These are phyloP conservation scores for Cotoneaster glaucophyllus DNA, from an alignment of 306 rosid species.

Conservation along the genomic window DNA sequence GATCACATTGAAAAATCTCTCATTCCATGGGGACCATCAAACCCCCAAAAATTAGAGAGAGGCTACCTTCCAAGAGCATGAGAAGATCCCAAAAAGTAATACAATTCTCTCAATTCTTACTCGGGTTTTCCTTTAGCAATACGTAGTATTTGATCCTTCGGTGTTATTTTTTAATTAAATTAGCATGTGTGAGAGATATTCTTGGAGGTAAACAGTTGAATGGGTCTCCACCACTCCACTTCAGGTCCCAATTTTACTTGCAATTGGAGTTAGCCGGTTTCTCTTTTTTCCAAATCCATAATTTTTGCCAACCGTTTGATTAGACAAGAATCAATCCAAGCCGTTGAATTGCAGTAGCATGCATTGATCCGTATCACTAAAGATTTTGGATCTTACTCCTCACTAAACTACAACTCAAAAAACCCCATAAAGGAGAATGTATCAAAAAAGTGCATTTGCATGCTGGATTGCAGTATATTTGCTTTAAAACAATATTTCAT, in stretches of 20 bases:
- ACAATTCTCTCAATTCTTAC: slow-evolving; percentile 37
- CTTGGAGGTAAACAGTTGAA: too few relatives aligned
- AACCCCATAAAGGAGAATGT: slow-evolving; percentile 47
- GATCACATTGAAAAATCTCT: too few relatives aligned
- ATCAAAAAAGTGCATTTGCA: slow-evolving; percentile 31
- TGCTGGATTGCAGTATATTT: slow-evolving; percentile 49
- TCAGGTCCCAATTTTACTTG: not conserved
- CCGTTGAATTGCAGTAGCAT: not conserved
- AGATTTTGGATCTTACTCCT: slow-evolving; percentile 8
- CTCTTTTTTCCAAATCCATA: not conserved
- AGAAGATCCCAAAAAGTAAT: slow-evolving; percentile 78
- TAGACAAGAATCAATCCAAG: not conserved
- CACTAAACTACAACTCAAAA: slow-evolving; percentile 34
- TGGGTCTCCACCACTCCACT: too few relatives aligned
- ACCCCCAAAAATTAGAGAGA: slow-evolving; percentile 33
- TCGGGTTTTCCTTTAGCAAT: too few relatives aligned
- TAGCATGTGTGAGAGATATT: too few relatives aligned
- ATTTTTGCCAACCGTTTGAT: too few relatives aligned
- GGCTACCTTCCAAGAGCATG: slow-evolving; percentile 38
- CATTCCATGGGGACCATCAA: slow-evolving; percentile 46
- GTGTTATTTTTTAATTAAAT: too few relatives aligned
- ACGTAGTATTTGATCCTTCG: too few relatives aligned
- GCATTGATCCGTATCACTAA: not conserved
- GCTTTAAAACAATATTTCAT: slow-evolving; percentile 44
- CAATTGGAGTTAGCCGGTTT: not conserved